Evolutionary conservation across 2,329 filamentous ascomycete genomes (phyloP).

Genomic region (Diaporthe humulicola): DNA sequence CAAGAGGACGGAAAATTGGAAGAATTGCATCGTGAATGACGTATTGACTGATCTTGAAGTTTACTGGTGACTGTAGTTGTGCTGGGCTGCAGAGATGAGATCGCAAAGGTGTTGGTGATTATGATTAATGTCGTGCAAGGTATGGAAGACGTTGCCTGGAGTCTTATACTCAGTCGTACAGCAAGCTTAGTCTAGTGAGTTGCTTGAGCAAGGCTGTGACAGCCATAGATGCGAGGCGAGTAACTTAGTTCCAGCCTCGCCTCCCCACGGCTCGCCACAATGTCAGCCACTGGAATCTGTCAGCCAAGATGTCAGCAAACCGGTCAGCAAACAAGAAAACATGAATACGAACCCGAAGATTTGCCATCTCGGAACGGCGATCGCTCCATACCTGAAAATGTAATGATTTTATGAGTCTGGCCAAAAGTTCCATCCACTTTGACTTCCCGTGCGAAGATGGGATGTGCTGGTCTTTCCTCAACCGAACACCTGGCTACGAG

Average conservation of each 20-base stretch:
- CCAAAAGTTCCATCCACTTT: background rate
- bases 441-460: rapidly evolving
- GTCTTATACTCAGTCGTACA: background rate
- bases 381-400: background rate
- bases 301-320: constrained; percentile 19
- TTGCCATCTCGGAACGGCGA: background rate
- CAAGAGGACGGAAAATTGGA: constrained; percentile 1
- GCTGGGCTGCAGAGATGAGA: background rate
- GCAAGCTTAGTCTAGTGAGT: rapidly evolving
- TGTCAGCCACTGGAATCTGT: background rate
- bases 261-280: background rate
- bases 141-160: background rate
- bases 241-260: constrained; percentile 10
- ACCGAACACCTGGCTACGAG: background rate
- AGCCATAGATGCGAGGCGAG: background rate
- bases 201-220: background rate
- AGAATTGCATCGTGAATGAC: background rate
- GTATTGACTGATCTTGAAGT: background rate
- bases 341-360: background rate
- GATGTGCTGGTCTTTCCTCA: background rate
- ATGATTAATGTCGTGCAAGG: background rate
- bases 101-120: background rate
- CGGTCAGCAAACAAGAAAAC: background rate
- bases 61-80: background rate
- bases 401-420: background rate